These are phyloP conservation scores for Gynostemma pentaphyllum DNA, from an alignment of 306 rosid genomes.

Conservation along the genomic window DNA sequence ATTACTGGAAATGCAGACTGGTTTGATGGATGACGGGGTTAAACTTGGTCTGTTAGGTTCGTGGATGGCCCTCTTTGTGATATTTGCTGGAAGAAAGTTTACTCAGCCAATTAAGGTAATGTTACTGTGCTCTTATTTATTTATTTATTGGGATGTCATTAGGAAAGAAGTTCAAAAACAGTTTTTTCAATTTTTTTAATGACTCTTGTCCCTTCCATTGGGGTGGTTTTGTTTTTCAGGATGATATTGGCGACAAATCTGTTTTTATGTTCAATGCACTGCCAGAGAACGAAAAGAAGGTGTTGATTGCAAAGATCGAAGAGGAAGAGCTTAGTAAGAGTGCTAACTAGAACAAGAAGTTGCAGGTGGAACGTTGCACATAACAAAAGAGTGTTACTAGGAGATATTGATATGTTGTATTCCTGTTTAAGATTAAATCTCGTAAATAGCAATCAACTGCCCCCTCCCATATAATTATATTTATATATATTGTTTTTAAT, in stretches of 20 bases:
- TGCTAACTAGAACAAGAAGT: constrained; percentile 7
- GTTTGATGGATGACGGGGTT: constrained; percentile 70
- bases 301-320: constrained; percentile 56
- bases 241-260: constrained; percentile 90
- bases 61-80: constrained; percentile 63
- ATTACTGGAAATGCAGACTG: constrained; percentile 38
- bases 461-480: too few species aligned
- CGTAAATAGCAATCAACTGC: too few species aligned
- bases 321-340: constrained; percentile 23
- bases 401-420: not conserved
- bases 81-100: constrained; percentile 88
- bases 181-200: not conserved
- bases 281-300: constrained; percentile 44
- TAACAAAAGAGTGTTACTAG: not conserved
- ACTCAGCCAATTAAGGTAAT: constrained; percentile 81
- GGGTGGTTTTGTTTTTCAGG: constrained; percentile 22
- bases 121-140: not conserved
- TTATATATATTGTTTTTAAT: too few species aligned
- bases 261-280: constrained; percentile 75
- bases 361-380: not conserved
- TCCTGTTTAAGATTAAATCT: not conserved
- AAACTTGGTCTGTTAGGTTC: constrained; percentile 51
- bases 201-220: too few species aligned
- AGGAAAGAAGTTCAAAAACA: not conserved
- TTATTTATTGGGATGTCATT: not conserved